These are phyloP conservation scores for Chrysoporthe austroafricana DNA, from an alignment of 2,329 filamentous ascomycete genomes.

Conservation along the genomic window DNA sequence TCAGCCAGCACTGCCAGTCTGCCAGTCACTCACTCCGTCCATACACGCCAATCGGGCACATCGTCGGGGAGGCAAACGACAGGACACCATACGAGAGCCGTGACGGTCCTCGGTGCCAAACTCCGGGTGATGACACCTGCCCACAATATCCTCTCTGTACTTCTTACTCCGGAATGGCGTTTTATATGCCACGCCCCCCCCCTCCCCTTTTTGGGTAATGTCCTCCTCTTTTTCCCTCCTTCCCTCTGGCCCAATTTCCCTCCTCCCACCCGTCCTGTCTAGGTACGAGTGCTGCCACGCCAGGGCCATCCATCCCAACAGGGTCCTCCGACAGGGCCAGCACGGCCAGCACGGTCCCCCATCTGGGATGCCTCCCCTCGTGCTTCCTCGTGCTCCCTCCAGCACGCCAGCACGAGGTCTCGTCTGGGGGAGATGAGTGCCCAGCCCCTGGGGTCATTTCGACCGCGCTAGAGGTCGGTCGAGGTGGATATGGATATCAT, in stretches of 20 bases:
- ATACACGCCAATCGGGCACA: constrained; percentile 1
- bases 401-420: too few species aligned
- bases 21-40: not conserved
- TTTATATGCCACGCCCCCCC: constrained; percentile 9
- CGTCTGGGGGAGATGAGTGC: too few species aligned
- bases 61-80: not conserved
- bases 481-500: too few species aligned
- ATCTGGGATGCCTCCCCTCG: too few species aligned
- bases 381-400: too few species aligned
- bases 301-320: too few species aligned
- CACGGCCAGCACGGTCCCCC: too few species aligned
- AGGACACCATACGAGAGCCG: not conserved
- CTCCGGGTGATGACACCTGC: constrained; percentile 4
- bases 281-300: too few species aligned
- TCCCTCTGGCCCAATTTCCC: not conserved
- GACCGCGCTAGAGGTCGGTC: too few species aligned
- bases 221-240: not conserved
- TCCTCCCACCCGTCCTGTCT: not conserved
- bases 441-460: too few species aligned
- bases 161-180: constrained; percentile 2
- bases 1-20: too few species aligned
- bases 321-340: too few species aligned
- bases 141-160: not conserved
- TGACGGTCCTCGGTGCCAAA: not conserved
- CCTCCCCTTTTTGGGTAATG: not conserved